Conservation (phyloP, 768 basidiomycete species). For the Naematelia aurantialba region DNA sequence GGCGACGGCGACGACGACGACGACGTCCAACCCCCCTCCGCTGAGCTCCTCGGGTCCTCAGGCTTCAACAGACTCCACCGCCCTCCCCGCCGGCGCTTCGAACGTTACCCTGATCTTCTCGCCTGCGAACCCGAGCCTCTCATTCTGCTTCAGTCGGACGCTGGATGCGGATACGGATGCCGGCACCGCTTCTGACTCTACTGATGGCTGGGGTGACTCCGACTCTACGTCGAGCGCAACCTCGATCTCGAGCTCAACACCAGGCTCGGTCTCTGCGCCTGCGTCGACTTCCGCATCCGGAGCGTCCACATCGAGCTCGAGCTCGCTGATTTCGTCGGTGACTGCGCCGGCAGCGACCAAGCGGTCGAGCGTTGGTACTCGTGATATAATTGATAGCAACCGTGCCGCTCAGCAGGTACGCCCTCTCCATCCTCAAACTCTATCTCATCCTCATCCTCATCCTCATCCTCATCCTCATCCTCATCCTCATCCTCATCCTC, state of each 20-base stretch:
- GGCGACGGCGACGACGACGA: conserved; percentile 24
- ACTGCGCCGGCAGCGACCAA: too few species aligned
- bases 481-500: conserved; percentile 11
- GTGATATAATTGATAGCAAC: too few species aligned
- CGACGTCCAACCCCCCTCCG: conserved; percentile 40
- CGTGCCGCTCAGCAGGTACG: neutral
- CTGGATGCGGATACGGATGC: neutral
- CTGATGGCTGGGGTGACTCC: conserved; percentile 4
- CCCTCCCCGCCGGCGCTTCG: conserved; percentile 16
- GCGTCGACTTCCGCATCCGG: neutral
- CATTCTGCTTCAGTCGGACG: neutral
- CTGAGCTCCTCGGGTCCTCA: conserved; percentile 19
- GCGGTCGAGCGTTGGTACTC: too few species aligned
- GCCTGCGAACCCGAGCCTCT: conserved; percentile 19
- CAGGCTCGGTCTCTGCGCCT: neutral
- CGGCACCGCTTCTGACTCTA: neutral
- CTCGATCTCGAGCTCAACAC: neutral
- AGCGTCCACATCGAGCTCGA: too few species aligned
- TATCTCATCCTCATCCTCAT: neutral
- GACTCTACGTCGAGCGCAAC: neutral
- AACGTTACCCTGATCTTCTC: conserved; percentile 41
- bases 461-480: neutral
- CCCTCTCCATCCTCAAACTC: neutral
- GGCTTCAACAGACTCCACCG: conserved; percentile 19
- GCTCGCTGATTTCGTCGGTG: too few species aligned